Conservation (phyloP, 2,329 filamentous ascomycete species). For the Fusarium lyarnte region DNA sequence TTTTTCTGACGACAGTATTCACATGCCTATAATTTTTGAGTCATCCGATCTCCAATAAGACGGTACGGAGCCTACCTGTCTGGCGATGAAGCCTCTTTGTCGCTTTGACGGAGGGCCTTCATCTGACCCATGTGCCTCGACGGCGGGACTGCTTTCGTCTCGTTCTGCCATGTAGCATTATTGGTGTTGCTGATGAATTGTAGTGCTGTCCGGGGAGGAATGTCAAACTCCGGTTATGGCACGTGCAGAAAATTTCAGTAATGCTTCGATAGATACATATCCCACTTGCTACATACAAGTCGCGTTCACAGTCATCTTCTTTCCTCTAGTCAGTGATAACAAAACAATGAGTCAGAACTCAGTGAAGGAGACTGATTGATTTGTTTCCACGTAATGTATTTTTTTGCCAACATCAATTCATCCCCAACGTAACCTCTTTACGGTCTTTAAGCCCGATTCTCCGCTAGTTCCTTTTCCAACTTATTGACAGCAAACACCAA, state of each 20-base stretch:
- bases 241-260: slow-evolving; percentile 1
- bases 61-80: slow-evolving; percentile 5
- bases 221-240: slow-evolving; percentile 12
- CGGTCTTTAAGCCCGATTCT: not conserved
- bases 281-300: not conserved
- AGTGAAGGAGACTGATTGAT: fast-evolving
- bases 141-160: slow-evolving; percentile 12
- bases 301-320: not conserved
- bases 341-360: not conserved
- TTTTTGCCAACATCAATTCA: fast-evolving
- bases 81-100: slow-evolving; percentile 28
- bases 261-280: not conserved
- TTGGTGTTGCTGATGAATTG: not conserved
- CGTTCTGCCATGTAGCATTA: slow-evolving; percentile 15
- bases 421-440: not conserved
- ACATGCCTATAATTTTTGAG: slow-evolving; percentile 19
- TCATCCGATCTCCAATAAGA: not conserved
- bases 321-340: not conserved
- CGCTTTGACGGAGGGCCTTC: slow-evolving; percentile 20
- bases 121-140: slow-evolving; percentile 13
- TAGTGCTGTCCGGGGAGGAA: slow-evolving; percentile 14
- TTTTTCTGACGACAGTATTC: slow-evolving; percentile 35
- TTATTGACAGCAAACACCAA: not conserved
- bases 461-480: not conserved
- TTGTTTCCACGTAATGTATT: not conserved